Evolutionary conservation across 352 stramenopile genomes (phyloP).

Genomic region (Globisporangium carolinianum): DNA sequence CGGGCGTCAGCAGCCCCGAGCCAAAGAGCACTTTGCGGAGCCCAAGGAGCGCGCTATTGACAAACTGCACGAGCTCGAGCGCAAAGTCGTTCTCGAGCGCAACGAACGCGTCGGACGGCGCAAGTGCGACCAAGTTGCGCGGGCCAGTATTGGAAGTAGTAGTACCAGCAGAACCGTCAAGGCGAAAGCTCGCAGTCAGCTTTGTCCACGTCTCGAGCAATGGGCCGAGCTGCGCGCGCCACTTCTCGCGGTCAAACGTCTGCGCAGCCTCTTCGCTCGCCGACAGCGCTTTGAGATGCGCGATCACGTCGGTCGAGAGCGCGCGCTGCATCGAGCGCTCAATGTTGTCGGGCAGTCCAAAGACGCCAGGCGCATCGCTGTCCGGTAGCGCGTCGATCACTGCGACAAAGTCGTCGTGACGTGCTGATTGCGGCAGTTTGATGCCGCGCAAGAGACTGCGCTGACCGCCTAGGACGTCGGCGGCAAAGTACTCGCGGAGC

Average conservation of each 20-base stretch:
- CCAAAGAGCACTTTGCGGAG: conserved; percentile 91
- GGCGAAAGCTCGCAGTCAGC: conserved; percentile 51
- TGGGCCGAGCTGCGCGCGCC: conserved; percentile 83
- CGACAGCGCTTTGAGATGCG: conserved; percentile 81
- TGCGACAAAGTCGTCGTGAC: conserved; percentile 59
- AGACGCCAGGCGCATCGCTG: conserved; percentile 73
- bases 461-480: conserved; percentile 64
- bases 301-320: conserved; percentile 74
- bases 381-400: conserved; percentile 74
- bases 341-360: conserved; percentile 93
- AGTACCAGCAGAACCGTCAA: conserved; percentile 19
- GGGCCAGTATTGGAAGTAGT: neutral
- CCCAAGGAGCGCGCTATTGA: conserved; percentile 63
- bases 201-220: conserved; percentile 88
- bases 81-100: conserved; percentile 85
- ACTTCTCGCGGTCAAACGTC: conserved; percentile 91
- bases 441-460: conserved; percentile 52
- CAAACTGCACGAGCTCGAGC: conserved; percentile 55
- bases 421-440: conserved; percentile 61
- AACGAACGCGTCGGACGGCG: conserved; percentile 89
- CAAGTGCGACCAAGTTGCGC: conserved; percentile 37
- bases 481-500: conserved; percentile 81
- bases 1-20: conserved; percentile 84
- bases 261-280: conserved; percentile 44
- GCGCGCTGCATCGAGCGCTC: conserved; percentile 91